phyloP scores from a whole-genome alignment of 371 early-diverging fungal species.

The Mucor saturninus region DNA sequence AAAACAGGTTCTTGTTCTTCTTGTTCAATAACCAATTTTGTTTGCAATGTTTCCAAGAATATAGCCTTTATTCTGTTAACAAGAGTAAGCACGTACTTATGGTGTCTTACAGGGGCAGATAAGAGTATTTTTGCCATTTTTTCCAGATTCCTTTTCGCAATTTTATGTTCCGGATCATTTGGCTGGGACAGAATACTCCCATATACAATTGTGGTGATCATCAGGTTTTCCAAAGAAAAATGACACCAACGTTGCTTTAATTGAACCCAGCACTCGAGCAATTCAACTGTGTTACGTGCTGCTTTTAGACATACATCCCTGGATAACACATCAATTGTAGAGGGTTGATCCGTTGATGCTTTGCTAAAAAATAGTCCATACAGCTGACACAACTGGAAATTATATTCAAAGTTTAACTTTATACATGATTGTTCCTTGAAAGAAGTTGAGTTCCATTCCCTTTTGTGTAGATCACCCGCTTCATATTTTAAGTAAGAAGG shows the following conservation, averaged over 20 bases:
- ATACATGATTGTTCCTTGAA: slow-evolving; percentile 56
- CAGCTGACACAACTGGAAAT: slow-evolving; percentile 52
- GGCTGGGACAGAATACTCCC: slow-evolving; percentile 30
- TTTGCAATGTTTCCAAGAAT: slow-evolving; percentile 12
- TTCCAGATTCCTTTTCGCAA: slow-evolving; percentile 29
- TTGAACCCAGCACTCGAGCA: slow-evolving; percentile 48
- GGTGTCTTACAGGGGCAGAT: slow-evolving; percentile 44
- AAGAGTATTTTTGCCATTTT: slow-evolving; percentile 32
- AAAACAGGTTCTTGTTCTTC: not conserved
- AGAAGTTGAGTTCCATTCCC: slow-evolving; percentile 35
- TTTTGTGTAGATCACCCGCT: slow-evolving; percentile 24
- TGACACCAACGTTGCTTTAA: slow-evolving; percentile 54
- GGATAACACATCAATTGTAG: slow-evolving; percentile 38
- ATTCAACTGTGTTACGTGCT: slow-evolving; percentile 41
- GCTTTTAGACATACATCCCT: slow-evolving; percentile 37
- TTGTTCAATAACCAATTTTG: slow-evolving; percentile 2
- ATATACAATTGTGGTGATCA: slow-evolving; percentile 44
- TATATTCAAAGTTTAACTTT: slow-evolving; percentile 55
- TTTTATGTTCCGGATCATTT: slow-evolving; percentile 15
- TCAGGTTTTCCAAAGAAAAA: slow-evolving; percentile 50
- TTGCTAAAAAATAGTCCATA: slow-evolving; percentile 44
- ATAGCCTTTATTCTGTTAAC: slow-evolving; percentile 31
- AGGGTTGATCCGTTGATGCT: slow-evolving; percentile 10
- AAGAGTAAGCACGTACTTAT: slow-evolving; percentile 40
- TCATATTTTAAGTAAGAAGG: slow-evolving; percentile 43